phyloP scores from a whole-genome alignment of 2,329 filamentous ascomycete species.

The Penicillium sp. region DNA sequence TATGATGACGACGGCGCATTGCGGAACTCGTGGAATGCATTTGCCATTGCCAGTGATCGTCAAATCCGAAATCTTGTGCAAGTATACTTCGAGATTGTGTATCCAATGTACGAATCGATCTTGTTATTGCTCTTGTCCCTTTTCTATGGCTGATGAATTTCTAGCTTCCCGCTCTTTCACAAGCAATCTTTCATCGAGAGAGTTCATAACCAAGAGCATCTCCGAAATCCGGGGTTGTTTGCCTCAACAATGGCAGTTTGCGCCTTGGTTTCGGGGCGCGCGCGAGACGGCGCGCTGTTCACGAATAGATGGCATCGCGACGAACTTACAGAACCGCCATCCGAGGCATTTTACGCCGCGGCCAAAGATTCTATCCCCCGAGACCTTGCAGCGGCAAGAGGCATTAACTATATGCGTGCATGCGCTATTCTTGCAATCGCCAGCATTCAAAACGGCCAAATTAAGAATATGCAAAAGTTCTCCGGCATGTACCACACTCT shows the following conservation, averaged over 20 bases:
- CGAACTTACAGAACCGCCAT: conserved; percentile 31
- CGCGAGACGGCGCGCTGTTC: conserved; percentile 49
- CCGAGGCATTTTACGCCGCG: conserved; percentile 46
- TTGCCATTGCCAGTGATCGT: conserved; percentile 37
- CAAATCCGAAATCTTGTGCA: conserved; percentile 46
- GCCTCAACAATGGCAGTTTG: conserved; percentile 53
- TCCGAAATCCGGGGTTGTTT: conserved; percentile 44
- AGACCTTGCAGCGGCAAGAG: conserved; percentile 32
- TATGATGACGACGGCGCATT: conserved; percentile 22
- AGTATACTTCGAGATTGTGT: conserved; percentile 54
- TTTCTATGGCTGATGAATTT: neutral
- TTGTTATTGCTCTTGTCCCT: neutral
- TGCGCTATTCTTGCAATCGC: conserved; percentile 51
- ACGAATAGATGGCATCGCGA: conserved; percentile 32
- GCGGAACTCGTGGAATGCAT: conserved; percentile 41
- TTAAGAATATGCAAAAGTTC: conserved; percentile 50
- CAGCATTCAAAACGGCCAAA: conserved; percentile 52
- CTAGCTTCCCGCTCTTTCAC: conserved; percentile 52
- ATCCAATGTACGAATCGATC: conserved; percentile 43
- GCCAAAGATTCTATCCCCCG: conserved; percentile 40
- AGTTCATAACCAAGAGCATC: conserved; percentile 45
- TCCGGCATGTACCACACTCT: conserved; percentile 52
- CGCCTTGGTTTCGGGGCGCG: conserved; percentile 48
- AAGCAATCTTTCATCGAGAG: conserved; percentile 42
- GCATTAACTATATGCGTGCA: conserved; percentile 42